phyloP scores from a whole-genome alignment of 495 filamentous ascomycete species.

The Articulospora tetracladia region DNA sequence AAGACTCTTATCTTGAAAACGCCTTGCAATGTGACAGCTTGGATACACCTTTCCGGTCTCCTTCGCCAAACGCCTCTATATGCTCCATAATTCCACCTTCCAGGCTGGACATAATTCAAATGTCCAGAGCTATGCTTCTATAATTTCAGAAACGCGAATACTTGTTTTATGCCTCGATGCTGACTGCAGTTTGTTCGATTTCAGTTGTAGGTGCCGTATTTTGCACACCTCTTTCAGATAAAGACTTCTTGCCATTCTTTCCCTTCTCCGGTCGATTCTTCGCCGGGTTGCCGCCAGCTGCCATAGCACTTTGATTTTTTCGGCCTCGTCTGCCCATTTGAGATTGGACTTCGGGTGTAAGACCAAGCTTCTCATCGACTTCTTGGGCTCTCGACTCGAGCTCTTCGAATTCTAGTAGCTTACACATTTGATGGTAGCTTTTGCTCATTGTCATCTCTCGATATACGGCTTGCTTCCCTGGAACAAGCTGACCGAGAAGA shows the following conservation, averaged over 20 bases:
- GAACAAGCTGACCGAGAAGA: conserved; percentile 76
- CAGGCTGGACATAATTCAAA: not conserved
- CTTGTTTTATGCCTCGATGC: not conserved
- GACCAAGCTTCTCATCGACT: conserved; percentile 60
- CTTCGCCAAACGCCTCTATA: conserved; percentile 7
- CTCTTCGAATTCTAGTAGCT: conserved; percentile 56
- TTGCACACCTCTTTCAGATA: conserved; percentile 14
- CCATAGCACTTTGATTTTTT: conserved; percentile 45
- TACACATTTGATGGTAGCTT: conserved; percentile 62
- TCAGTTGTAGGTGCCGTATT: not conserved
- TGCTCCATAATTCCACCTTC: conserved; percentile 2
- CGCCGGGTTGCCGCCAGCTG: conserved; percentile 31
- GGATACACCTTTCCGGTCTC: not conserved
- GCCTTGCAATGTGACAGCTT: not conserved
- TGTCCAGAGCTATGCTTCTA: not conserved
- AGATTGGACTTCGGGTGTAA: conserved; percentile 43
- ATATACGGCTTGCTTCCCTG: conserved; percentile 66
- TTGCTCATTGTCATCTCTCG: conserved; percentile 49
- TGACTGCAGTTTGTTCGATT: not conserved
- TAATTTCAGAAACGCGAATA: not conserved
- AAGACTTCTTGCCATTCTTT: conserved; percentile 8
- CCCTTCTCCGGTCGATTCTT: not conserved
- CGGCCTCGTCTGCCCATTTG: conserved; percentile 46
- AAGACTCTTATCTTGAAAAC: not conserved
- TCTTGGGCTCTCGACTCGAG: conserved; percentile 52